Evolutionary conservation across 2,329 filamentous ascomycete genomes (phyloP).

Genomic region (Neophaeococcomyces aloes): DNA sequence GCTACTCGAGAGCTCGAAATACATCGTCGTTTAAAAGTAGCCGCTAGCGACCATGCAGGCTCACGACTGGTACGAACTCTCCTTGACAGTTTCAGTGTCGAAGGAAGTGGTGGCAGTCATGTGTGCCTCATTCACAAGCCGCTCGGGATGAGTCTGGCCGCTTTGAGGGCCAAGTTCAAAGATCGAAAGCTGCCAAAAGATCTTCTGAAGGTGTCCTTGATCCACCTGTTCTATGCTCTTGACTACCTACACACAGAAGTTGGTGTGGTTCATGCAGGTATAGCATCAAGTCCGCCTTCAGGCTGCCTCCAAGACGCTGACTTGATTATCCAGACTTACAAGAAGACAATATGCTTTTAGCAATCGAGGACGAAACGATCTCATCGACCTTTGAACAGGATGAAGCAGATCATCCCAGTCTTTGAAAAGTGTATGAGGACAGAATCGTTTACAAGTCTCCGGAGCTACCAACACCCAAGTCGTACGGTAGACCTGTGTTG

Average conservation of each 20-base stretch:
- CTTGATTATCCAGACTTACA: conserved; percentile 19
- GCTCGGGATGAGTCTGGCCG: conserved; percentile 20
- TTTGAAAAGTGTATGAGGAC: no score
- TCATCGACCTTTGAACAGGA: conserved; percentile 21
- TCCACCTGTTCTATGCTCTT: conserved; percentile 20
- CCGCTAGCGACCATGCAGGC: no score
- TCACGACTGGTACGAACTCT: no score
- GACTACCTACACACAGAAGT: conserved; percentile 24
- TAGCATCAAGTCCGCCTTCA: no score
- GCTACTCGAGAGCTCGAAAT: no score
- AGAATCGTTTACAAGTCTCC: no score
- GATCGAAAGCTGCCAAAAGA: conserved; percentile 16
- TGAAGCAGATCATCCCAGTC: conserved; percentile 11
- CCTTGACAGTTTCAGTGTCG: no score
- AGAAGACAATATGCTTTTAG: conserved; percentile 24
- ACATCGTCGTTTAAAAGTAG: no score
- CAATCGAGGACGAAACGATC: conserved; percentile 22
- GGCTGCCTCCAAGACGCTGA: no score
- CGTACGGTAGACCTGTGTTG: conserved; percentile 17
- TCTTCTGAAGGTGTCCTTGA: conserved; percentile 19
- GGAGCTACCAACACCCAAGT: no score
- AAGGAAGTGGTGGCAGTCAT: conserved; percentile 9
- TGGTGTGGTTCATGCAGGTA: conserved; percentile 16
- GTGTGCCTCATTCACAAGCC: conserved; percentile 22
- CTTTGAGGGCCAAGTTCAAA: conserved; percentile 10